A percentile compares a stretch with the other conserved stretches of the same genome.
Evolutionary conservation across 306 rosid genomes (phyloP).

Genomic region (Parietaria judaica): DNA sequence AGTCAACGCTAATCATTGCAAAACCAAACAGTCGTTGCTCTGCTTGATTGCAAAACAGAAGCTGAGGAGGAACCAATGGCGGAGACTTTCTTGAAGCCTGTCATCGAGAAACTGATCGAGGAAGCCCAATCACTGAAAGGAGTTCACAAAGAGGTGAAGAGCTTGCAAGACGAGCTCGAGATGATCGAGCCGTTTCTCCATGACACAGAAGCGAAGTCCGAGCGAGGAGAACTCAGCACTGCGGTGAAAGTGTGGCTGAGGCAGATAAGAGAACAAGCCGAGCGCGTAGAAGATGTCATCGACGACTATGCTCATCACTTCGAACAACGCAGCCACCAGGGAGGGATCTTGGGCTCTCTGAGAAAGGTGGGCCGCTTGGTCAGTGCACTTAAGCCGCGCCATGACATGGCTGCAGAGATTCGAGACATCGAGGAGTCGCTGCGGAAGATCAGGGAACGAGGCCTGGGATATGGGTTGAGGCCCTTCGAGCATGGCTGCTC

Average conservation of each 20-base stretch:
- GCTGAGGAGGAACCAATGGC: neutral
- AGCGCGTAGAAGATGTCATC: neutral
- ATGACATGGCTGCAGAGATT: neutral
- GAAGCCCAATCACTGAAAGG: neutral
- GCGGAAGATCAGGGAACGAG: neutral
- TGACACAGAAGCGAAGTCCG: neutral
- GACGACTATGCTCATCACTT: neutral
- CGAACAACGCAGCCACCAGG: neutral
- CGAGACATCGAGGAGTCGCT: neutral
- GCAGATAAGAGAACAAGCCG: neutral
- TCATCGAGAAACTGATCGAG: neutral
- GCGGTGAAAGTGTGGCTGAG: constrained; percentile 1
- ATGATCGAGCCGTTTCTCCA: constrained; percentile 1
- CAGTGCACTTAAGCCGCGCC: neutral
- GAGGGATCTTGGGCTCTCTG: neutral
- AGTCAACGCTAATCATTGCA: no score
- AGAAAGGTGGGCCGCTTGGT: neutral
- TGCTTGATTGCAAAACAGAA: neutral
- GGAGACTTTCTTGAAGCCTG: constrained; percentile 1
- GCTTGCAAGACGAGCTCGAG: constrained; percentile 6
- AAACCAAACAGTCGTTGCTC: neutral
- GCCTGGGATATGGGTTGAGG: neutral
- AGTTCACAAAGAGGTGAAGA: neutral
- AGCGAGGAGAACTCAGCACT: constrained; percentile 1
- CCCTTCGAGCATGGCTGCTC: constrained; percentile 3